Evolutionary conservation across 164 flowering plant species (phyloP).

Genomic region (Chimonanthus salicifolius): DNA sequence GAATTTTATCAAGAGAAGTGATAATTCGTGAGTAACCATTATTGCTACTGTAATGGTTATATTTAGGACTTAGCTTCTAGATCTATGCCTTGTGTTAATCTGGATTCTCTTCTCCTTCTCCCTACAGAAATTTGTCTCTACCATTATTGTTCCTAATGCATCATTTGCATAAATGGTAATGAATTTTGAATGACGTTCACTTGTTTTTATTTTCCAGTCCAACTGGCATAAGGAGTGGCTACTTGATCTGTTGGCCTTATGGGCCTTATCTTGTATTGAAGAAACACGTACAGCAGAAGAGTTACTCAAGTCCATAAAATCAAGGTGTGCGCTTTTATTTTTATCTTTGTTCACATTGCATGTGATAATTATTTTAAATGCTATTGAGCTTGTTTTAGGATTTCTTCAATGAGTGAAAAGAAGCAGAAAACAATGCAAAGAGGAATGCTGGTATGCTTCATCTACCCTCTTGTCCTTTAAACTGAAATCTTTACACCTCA

Average conservation of each 20-base stretch:
- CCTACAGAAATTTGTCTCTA: no score
- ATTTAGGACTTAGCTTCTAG: background rate
- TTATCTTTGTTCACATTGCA: background rate
- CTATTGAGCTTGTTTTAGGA: conserved; percentile 23
- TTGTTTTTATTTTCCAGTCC: conserved; percentile 29
- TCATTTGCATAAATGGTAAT: background rate
- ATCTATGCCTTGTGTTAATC: background rate
- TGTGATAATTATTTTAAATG: background rate
- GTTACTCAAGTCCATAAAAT: conserved; percentile 50
- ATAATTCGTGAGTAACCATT: background rate
- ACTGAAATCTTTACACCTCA: background rate
- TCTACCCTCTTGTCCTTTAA: background rate
- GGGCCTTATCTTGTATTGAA: conserved; percentile 62
- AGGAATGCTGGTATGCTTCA: conserved; percentile 52
- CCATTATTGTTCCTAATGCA: background rate
- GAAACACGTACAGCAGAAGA: conserved; percentile 51
- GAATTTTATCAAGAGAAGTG: background rate
- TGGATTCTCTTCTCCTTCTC: background rate
- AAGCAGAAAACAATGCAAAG: conserved; percentile 60
- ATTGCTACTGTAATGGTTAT: background rate
- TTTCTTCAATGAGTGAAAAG: conserved; percentile 47
- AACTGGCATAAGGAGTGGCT: conserved; percentile 79
- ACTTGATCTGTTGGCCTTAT: conserved; percentile 66
- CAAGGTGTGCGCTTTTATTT: conserved; percentile 35
- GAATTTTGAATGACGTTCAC: background rate